Evolutionary conservation across 805 yeast genomes (phyloP).

Genomic region (Vanderwaltozyma verrucispora): DNA sequence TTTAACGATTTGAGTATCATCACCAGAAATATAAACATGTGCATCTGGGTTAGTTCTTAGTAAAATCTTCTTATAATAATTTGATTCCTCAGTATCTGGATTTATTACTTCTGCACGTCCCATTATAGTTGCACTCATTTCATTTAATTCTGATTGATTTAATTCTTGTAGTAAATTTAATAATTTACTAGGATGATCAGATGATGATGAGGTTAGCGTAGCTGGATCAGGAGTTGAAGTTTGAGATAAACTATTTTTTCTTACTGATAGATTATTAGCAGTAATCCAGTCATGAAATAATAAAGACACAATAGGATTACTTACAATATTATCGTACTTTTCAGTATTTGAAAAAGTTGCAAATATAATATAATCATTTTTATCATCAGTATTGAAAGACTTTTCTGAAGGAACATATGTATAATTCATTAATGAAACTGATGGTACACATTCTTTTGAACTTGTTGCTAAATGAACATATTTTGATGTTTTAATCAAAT

Average conservation of each 20-base stretch:
- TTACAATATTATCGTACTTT: conserved; percentile 57
- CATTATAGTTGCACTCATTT: conserved; percentile 70
- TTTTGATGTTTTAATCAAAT: conserved; percentile 48
- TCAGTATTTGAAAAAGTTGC: conserved; percentile 64
- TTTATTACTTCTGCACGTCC: conserved; percentile 57
- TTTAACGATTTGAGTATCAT: conserved; percentile 54
- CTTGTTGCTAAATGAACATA: conserved; percentile 83
- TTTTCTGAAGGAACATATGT: conserved; percentile 42
- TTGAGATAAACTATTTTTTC: conserved; percentile 20
- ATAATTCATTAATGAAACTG: conserved; percentile 87
- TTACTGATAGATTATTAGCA: conserved; percentile 35
- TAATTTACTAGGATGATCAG: conserved; percentile 31
- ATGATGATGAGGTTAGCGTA: conserved; percentile 6
- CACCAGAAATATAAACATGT: conserved; percentile 52
- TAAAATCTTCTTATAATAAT: conserved; percentile 52
- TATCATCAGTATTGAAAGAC: conserved; percentile 21
- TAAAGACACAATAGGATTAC: conserved; percentile 71
- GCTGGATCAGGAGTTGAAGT: conserved; percentile 24
- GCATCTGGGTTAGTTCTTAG: conserved; percentile 60
- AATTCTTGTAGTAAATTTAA: conserved; percentile 58
- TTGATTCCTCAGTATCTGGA: conserved; percentile 38
- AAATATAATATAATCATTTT: conserved; percentile 47
- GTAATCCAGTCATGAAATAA: conserved; percentile 88
- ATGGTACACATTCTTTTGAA: conserved; percentile 55
- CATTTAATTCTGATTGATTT: conserved; percentile 70